Evolutionary conservation across 2,329 filamentous ascomycete genomes (phyloP).

Genomic region (Diaporthe longicolla): DNA sequence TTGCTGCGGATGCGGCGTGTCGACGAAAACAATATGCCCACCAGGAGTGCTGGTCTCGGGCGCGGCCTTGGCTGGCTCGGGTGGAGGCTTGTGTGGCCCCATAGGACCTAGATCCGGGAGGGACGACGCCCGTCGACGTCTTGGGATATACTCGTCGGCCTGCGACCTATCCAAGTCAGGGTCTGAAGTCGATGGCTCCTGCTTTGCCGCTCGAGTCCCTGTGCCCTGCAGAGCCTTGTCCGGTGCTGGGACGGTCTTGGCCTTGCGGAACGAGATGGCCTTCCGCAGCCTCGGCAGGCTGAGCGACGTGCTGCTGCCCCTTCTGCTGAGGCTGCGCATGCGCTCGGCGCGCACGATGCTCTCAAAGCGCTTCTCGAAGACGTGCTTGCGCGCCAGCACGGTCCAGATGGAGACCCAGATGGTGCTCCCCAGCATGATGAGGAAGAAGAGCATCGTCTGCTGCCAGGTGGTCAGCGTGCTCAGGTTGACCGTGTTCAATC

Average conservation of each 20-base stretch:
- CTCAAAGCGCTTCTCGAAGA: constrained; percentile 74
- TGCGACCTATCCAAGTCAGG: not conserved
- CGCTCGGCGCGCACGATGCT: constrained; percentile 61
- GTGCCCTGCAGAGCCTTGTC: constrained; percentile 17
- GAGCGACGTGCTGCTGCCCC: constrained; percentile 41
- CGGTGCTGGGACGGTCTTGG: constrained; percentile 25
- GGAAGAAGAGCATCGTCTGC: constrained; percentile 74
- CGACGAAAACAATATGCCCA: constrained; percentile 2
- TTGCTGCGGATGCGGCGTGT: constrained; percentile 19
- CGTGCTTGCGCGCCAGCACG: constrained; percentile 70
- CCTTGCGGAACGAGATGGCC: constrained; percentile 31
- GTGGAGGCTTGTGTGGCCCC: not conserved
- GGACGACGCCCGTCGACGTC: constrained; percentile 21
- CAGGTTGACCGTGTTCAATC: constrained; percentile 77
- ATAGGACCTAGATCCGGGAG: constrained; percentile 10
- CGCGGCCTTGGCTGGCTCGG: not conserved
- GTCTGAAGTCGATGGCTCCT: not conserved
- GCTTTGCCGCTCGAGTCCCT: not conserved
- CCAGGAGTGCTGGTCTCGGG: not conserved
- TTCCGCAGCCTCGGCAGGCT: constrained; percentile 7
- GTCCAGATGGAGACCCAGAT: constrained; percentile 78
- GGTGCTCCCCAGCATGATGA: constrained; percentile 76
- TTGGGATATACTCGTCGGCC: not conserved
- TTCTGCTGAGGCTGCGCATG: constrained; percentile 41
- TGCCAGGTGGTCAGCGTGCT: constrained; percentile 76